A percentile compares a stretch with the other conserved stretches of the same genome.
phyloP scores from a whole-genome alignment of 306 rosid species.

The Ammopiptanthus mongolicus region DNA sequence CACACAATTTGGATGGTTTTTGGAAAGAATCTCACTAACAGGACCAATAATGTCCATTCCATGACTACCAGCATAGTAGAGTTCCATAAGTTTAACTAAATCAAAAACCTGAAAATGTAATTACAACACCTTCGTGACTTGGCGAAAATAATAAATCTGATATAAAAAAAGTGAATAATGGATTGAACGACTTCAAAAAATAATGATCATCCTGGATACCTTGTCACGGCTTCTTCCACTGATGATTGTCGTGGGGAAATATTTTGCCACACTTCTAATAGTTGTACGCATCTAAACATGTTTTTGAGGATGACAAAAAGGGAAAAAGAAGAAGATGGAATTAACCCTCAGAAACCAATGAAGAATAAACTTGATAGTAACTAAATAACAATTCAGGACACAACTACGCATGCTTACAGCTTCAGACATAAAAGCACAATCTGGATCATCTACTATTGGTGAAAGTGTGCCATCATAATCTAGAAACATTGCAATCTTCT shows the following conservation, averaged over 20 bases:
- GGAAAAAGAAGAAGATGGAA: background rate
- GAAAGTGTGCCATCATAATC: conserved; percentile 97
- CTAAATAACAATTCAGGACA: too few relatives aligned
- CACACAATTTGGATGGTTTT: conserved; percentile 44
- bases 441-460: conserved; percentile 93
- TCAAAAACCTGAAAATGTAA: conserved; percentile 60
- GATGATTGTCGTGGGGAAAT: conserved; percentile 83
- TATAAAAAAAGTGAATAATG: background rate
- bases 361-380: background rate
- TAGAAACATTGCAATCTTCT: conserved; percentile 75
- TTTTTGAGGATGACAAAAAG: background rate
- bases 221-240: conserved; percentile 90
- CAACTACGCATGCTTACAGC: conserved; percentile 35
- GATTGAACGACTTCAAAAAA: background rate
- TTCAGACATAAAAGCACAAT: conserved; percentile 69
- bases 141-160: background rate
- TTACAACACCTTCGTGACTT: background rate
- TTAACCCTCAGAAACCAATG: background rate
- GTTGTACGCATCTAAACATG: conserved; percentile 65
- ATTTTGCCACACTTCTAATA: conserved; percentile 53
- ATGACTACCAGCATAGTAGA: conserved; percentile 96
- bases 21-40: conserved; percentile 29
- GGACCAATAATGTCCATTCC: conserved; percentile 96
- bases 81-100: conserved; percentile 83
- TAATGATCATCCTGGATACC: conserved; percentile 30